Percentiles rank a stretch among this genome's conserved stretches.
Evolutionary conservation across 2,329 filamentous ascomycete genomes (phyloP).

Genomic region (Penicillium freii): DNA sequence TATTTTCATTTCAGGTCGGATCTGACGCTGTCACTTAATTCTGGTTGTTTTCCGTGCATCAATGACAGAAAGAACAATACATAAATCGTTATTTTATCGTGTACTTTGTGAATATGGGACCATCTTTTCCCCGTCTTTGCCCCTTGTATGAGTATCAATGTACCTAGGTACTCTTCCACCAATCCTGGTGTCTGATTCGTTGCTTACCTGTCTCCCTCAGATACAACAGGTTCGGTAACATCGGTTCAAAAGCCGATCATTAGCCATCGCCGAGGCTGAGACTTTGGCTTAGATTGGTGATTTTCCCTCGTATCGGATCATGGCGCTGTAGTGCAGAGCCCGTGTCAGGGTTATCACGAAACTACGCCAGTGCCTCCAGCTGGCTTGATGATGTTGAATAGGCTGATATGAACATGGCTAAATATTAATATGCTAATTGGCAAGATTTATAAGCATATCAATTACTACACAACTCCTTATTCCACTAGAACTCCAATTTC

Average conservation of each 20-base stretch:
- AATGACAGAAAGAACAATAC: background rate
- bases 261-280: constrained; percentile 7
- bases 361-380: background rate
- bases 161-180: background rate
- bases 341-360: background rate
- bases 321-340: background rate
- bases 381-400: background rate
- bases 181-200: background rate
- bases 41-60: background rate
- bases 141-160: background rate
- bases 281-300: constrained; percentile 2
- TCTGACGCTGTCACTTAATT: background rate
- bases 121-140: background rate
- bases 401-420: background rate
- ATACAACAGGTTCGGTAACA: constrained; percentile 3
- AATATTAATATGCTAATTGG: background rate
- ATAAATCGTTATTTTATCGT: background rate
- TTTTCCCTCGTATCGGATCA: constrained; percentile 25
- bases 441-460: background rate
- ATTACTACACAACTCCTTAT: background rate
- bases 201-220: background rate
- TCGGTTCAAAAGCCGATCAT: background rate
- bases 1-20: background rate
- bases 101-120: background rate
- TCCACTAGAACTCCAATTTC: background rate